Conservation (phyloP, 2,329 filamentous ascomycete species). For the Exophiala sp. region DNA sequence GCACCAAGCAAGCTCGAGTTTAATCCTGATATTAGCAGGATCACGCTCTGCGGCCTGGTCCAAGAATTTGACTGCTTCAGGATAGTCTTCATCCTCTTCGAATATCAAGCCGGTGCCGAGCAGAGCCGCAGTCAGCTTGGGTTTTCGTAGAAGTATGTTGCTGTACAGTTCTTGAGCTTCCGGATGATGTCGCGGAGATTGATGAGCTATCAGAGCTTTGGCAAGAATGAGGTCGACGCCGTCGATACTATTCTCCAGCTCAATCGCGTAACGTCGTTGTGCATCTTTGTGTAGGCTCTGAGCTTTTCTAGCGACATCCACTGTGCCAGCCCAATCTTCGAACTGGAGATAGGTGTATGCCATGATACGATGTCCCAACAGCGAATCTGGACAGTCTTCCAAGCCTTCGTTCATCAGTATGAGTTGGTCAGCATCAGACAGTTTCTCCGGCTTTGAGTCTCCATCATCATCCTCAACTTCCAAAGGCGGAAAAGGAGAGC, state of each 20-base stretch:
- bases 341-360: slow-evolving; percentile 78
- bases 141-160: slow-evolving; percentile 70
- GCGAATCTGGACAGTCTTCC: slow-evolving; percentile 60
- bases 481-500: slow-evolving; percentile 70
- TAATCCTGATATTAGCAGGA: slow-evolving; percentile 69
- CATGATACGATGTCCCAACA: slow-evolving; percentile 78
- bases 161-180: slow-evolving; percentile 88
- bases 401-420: slow-evolving; percentile 76
- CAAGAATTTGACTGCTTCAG: slow-evolving; percentile 76
- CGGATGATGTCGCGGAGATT: slow-evolving; percentile 81
- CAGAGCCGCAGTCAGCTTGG: slow-evolving; percentile 72
- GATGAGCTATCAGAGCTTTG: slow-evolving; percentile 85
- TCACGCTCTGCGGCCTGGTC: slow-evolving; percentile 72
- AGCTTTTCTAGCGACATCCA: slow-evolving; percentile 60
- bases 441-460: slow-evolving; percentile 52
- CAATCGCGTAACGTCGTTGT: slow-evolving; percentile 60
- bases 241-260: slow-evolving; percentile 67
- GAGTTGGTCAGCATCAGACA: slow-evolving; percentile 74
- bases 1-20: slow-evolving; percentile 88
- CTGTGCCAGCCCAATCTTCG: slow-evolving; percentile 79
- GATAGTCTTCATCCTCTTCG: slow-evolving; percentile 88
- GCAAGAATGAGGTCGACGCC: slow-evolving; percentile 73
- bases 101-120: slow-evolving; percentile 89
- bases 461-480: slow-evolving; percentile 37
- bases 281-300: slow-evolving; percentile 20